These are phyloP conservation scores for Persicaria maculosa DNA, from an alignment of 148 eudicot species.

Conservation along the genomic window DNA sequence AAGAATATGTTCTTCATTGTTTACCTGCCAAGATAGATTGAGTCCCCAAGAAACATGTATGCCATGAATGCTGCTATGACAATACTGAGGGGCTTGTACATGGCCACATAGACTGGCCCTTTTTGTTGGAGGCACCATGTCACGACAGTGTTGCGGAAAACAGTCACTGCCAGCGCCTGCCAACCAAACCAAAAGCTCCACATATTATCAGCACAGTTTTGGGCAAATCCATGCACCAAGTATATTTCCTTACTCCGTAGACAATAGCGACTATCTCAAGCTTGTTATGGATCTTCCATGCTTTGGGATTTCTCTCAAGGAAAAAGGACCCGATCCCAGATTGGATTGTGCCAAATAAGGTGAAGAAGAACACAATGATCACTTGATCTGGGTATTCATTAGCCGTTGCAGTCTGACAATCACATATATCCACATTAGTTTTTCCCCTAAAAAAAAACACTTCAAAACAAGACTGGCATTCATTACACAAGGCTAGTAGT, in stretches of 20 bases:
- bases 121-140: slow-evolving; percentile 39
- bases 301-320: slow-evolving; percentile 24
- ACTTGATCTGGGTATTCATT: slow-evolving; percentile 43
- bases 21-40: slow-evolving; percentile 49
- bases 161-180: slow-evolving; percentile 31
- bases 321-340: slow-evolving; percentile 27
- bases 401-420: slow-evolving; percentile 30
- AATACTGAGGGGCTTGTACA: slow-evolving; percentile 47
- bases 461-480: neutral
- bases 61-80: slow-evolving; percentile 37
- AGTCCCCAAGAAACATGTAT: slow-evolving; percentile 35
- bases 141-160: slow-evolving; percentile 25
- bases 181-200: neutral
- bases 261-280: slow-evolving; percentile 35
- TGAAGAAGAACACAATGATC: slow-evolving; percentile 44
- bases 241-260: slow-evolving; percentile 25
- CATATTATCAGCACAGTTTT: neutral
- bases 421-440: neutral
- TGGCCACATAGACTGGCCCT: slow-evolving; percentile 46
- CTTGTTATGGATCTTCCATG: slow-evolving; percentile 30
- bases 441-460: neutral
- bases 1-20: neutral
- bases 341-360: slow-evolving; percentile 47
- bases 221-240: neutral
- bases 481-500: neutral